Conservation (phyloP, 352 stramenopile species). For the Pythium apleroticum region DNA sequence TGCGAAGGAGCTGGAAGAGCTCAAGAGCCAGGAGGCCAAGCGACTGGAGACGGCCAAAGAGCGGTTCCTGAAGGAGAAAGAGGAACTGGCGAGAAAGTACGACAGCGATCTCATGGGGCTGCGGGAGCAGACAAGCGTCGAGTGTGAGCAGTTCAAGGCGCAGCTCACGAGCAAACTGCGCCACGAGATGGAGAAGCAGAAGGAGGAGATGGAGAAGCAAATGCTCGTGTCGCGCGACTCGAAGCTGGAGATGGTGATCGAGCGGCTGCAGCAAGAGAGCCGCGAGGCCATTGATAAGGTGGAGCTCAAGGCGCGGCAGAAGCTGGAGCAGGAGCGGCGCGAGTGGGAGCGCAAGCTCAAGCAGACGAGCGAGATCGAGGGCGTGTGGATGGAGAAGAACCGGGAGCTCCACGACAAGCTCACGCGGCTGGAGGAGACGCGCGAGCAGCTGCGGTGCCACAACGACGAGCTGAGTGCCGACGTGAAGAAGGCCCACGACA, state of each 20-base stretch:
- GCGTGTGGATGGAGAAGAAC: conserved; percentile 87
- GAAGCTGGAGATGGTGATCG: conserved; percentile 82
- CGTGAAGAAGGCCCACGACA: conserved; percentile 45
- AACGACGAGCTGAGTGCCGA: conserved; percentile 48
- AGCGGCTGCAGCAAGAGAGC: conserved; percentile 76
- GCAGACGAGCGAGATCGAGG: conserved; percentile 74
- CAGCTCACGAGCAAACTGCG: conserved; percentile 56
- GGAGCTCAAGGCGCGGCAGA: conserved; percentile 46
- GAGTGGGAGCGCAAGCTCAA: conserved; percentile 75
- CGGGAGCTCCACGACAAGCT: conserved; percentile 73
- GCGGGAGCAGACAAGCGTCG: conserved; percentile 54
- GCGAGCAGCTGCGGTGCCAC: conserved; percentile 48
- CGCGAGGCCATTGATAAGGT: conserved; percentile 49
- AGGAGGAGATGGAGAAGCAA: conserved; percentile 60
- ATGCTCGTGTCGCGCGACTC: conserved; percentile 72
- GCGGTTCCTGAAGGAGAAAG: conserved; percentile 61
- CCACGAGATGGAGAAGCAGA: conserved; percentile 56
- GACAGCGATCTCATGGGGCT: conserved; percentile 53
- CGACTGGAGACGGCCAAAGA: conserved; percentile 37
- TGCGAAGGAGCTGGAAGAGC: conserved; percentile 59
- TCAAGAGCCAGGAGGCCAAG: conserved; percentile 46
- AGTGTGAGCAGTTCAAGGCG: conserved; percentile 66
- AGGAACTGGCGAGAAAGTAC: conserved; percentile 62
- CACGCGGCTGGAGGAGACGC: conserved; percentile 42
- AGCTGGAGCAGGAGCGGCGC: conserved; percentile 57